Base-by-base conservation (phyloP, 2,329 filamentous ascomycete genomes). In the Neofusicoccum cordaticola region DNA sequence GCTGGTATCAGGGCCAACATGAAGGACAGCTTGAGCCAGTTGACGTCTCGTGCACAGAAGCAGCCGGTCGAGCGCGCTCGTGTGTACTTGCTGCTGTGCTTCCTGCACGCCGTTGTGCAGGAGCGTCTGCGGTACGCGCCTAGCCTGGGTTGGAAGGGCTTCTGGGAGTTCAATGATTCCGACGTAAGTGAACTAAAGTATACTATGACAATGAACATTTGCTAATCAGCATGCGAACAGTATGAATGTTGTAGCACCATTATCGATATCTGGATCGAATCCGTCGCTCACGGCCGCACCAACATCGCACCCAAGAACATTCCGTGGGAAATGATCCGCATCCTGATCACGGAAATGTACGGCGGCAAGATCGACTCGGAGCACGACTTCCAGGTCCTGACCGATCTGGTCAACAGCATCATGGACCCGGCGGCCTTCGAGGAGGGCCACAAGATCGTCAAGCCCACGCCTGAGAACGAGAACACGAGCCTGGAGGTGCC, bases 81-180 rank as follows among this genome's bases (percentile, higher is more conserved):
- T 68, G 81, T 99, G 61, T 98, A 99, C 74, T 84, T 99, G 53
- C 83, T 99, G 56, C 85, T 99, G 42, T 95, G 91, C 2, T 98
- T 99, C 85, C 76, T 99, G 71, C 95, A 99, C 75, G 96, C 95
- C 6, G 93, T 99, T 42, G 88, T 97, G 11, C 95, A 99, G 77
- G 95, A 99, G 78, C 86, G 96, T 71, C 83, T 99, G 67, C 90
- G 95, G 67, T 99, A 99, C 76, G 93, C 94, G 27, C 96, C 95
- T 0, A 94, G 86, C 65, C 83, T 99, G 63, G 95, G 95, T 66
- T 99, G 95, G 95, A 97, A 96, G 82, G 92, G 93, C 62, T 97
- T 97, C 84, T 99, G 96, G 95, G 96, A 99, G 79, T 99, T 99
- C 79, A 99, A 99, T 75, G 96, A 99, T 78, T 96, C 93, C 71